Evolutionary conservation across 257 asterid species (phyloP).

Genomic region (Thymus quinquecostatus): DNA sequence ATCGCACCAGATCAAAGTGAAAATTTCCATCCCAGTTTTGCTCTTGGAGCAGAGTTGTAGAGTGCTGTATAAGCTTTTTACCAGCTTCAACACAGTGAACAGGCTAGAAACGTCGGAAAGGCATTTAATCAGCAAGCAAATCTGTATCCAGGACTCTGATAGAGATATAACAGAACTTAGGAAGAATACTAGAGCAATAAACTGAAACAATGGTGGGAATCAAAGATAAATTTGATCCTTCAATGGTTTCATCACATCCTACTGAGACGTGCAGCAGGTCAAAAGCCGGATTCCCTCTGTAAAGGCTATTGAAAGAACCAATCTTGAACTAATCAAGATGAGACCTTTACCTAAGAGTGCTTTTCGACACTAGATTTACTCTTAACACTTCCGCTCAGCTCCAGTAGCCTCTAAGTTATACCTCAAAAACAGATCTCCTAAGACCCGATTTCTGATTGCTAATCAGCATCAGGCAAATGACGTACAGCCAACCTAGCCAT

Average conservation of each 20-base stretch:
- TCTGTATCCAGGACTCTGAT: not conserved
- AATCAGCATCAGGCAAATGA: not conserved
- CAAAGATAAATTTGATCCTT: not conserved
- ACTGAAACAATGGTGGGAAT: not conserved
- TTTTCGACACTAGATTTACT: not conserved
- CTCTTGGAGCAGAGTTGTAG: not conserved
- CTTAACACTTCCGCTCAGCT: too few species aligned
- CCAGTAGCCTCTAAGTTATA: not conserved
- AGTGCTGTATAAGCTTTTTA: not conserved
- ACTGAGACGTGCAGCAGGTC: not conserved
- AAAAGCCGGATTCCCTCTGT: not conserved
- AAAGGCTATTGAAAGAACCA: not conserved
- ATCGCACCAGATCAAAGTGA: not conserved
- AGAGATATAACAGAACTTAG: constrained; percentile 9
- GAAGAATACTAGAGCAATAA: constrained; percentile 1
- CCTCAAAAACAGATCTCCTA: not conserved
- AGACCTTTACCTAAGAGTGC: not conserved
- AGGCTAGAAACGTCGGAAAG: not conserved
- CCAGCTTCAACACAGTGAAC: not conserved
- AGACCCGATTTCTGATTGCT: not conserved
- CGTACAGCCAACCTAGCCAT: not conserved
- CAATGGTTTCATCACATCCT: not conserved
- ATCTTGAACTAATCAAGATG: not conserved
- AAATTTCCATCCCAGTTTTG: not conserved
- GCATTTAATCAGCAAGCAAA: not conserved